Base-by-base conservation (phyloP, 2,329 filamentous ascomycete species). In the Apiospora sp. region DNA sequence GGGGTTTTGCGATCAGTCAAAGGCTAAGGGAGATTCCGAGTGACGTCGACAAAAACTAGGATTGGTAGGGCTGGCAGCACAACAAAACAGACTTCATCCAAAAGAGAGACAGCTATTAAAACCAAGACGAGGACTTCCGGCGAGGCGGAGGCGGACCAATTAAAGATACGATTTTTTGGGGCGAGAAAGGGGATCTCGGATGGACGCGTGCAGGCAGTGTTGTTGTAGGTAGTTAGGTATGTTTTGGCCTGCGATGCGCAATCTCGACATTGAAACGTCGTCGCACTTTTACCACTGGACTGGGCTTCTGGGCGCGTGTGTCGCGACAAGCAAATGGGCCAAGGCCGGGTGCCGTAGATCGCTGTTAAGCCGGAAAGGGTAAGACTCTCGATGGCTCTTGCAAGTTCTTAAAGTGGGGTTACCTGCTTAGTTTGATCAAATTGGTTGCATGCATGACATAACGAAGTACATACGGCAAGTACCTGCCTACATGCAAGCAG, bases 1-100 rank as follows among this genome's bases (percentile, higher is more conserved):
- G 58, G 13, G 58, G 22, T 14, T 2, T 41, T 64, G 58, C 58
- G 58, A 41, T 64, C 58, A 64, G 58, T 37, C 58, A 12, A 64
- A 64, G n/a, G 19, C 46, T 16, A 34, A 64, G 58, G 58, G 58
- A 64, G 19, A 58, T 41, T 41, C 34, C 58, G 41, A 64, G 58
- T 64, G 58, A 64, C 58, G 58, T 64, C 58, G 58, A 37, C 58
- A 64, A 37, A 58, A 64, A 64, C 58, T 41, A 41, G 22, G 58
- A n/a, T 41, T 37, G 58, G 34, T 24, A 64, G 58, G 58, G 58
- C 30, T 64, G 58, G 58, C 58, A 24, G 58, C 54, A 34, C 24
- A 64, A 64, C 58, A 41, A 64, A 64, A 41, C 58, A 64, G 58
- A 41, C 30, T 64, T 41, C 19, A 41, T 64, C 58, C 58, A 64